Percentiles rank a stretch among this genome's conserved stretches.
Conservation (phyloP, 2,329 filamentous ascomycete species). For the Aureobasidium sp. region DNA sequence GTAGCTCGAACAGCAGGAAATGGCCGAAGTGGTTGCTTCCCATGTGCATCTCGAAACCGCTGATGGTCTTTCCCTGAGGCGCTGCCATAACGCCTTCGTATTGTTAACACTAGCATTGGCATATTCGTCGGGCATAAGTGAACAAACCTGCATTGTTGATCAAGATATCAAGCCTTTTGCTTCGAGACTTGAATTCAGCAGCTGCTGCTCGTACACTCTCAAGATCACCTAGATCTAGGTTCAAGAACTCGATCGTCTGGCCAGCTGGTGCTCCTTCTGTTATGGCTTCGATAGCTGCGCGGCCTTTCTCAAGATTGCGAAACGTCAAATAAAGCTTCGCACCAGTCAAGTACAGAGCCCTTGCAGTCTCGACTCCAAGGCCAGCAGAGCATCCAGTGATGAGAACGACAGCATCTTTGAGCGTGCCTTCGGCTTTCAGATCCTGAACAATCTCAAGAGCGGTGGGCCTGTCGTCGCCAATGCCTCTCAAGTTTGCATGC, state of each 20-base stretch:
- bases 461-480: conserved; percentile 25
- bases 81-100: conserved; percentile 34
- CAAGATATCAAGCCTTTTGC: conserved; percentile 32
- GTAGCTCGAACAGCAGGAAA: conserved; percentile 49
- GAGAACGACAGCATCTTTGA: conserved; percentile 33
- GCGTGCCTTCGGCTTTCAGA: conserved; percentile 26
- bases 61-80: conserved; percentile 32
- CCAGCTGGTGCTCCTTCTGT: conserved; percentile 1
- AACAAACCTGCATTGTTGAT: conserved; percentile 25
- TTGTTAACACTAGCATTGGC: neutral
- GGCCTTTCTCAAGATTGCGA: conserved; percentile 37
- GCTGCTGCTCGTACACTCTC: conserved; percentile 30
- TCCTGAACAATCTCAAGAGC: conserved; percentile 24
- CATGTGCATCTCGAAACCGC: conserved; percentile 48
- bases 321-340: conserved; percentile 40
- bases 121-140: neutral
- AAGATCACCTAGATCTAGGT: conserved; percentile 29
- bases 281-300: conserved; percentile 27
- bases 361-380: conserved; percentile 39
- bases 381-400: conserved; percentile 42
- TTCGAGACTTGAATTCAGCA: conserved; percentile 29
- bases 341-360: conserved; percentile 41
- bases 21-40: conserved; percentile 49
- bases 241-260: conserved; percentile 21
- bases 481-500: conserved; percentile 20